phyloP scores from a whole-genome alignment of 345 rosid species.

The Geranium brycei region DNA sequence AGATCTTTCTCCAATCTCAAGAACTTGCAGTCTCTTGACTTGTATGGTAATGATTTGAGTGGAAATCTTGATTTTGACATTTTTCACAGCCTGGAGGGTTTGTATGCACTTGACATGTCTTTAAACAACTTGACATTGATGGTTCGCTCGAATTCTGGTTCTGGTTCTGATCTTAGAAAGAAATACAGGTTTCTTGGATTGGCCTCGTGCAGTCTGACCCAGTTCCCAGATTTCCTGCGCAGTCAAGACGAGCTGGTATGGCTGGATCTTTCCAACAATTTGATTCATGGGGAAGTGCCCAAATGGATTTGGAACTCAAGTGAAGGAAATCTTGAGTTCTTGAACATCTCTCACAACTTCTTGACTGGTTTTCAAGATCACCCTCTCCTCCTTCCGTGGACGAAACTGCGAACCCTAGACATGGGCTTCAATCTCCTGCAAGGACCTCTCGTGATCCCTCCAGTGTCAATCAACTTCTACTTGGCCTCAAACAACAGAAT shows the following conservation, averaged over 20 bases:
- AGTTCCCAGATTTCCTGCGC: constrained; percentile 15
- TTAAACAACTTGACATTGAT: constrained; percentile 5
- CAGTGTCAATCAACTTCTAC: fast-evolving
- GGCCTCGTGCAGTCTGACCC: constrained; percentile 10
- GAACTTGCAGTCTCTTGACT: not conserved
- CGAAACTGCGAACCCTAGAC: fast-evolving
- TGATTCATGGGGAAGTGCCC: constrained; percentile 13
- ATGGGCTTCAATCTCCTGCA: constrained; percentile 8
- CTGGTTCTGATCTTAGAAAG: not conserved
- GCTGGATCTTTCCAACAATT: constrained; percentile 9
- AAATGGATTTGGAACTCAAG: constrained; percentile 11
- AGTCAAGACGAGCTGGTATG: not conserved
- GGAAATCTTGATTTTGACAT: constrained; percentile 5
- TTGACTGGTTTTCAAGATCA: constrained; percentile 11
- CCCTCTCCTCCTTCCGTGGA: not conserved
- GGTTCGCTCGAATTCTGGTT: not conserved
- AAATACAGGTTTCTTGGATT: not conserved
- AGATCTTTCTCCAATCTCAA: constrained; percentile 1
- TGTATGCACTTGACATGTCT: not conserved
- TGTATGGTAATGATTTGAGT: constrained; percentile 6
- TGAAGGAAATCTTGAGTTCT: fast-evolving
- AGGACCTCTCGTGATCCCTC: constrained; percentile 15
- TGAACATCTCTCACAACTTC: constrained; percentile 10
- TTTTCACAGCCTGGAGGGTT: not conserved
- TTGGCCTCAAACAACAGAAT: constrained; percentile 12